These are phyloP conservation scores for Fragilariopsis cylindrus DNA, from an alignment of 108 stramenopile species.

Conservation along the genomic window DNA sequence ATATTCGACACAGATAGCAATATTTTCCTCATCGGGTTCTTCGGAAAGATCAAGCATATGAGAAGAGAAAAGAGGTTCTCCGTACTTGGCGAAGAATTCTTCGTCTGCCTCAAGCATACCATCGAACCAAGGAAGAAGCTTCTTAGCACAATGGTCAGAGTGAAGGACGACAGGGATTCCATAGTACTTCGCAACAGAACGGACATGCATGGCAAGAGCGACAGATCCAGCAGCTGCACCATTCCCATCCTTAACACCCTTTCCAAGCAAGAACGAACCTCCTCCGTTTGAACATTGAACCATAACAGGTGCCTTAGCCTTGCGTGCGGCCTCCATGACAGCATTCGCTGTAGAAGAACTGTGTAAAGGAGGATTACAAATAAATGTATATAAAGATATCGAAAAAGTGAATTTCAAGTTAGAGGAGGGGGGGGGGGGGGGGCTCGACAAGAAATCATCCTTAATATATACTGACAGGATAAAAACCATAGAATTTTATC, in stretches of 20 bases:
- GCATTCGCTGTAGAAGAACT: constrained; percentile 93
- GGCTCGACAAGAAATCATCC: no score
- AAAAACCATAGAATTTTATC: no score
- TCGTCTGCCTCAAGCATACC: constrained; percentile 95
- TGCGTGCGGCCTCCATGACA: constrained; percentile 87
- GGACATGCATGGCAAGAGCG: constrained; percentile 94
- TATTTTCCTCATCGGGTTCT: constrained; percentile 93
- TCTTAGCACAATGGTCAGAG: constrained; percentile 97
- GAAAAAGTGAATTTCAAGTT: no score
- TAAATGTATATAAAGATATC: no score
- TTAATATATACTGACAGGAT: no score
- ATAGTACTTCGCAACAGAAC: constrained; percentile 94
- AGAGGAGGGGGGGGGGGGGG: no score
- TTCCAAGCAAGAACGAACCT: constrained; percentile 87
- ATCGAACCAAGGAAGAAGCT: constrained; percentile 94
- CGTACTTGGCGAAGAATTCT: constrained; percentile 87
- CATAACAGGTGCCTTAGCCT: constrained; percentile 88
- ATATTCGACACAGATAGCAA: constrained; percentile 92
- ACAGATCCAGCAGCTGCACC: constrained; percentile 88
- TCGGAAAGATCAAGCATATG: constrained; percentile 95
- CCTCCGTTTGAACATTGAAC: constrained; percentile 94
- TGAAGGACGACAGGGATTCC: constrained; percentile 96
- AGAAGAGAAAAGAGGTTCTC: constrained; percentile 90
- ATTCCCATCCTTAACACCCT: constrained; percentile 85
- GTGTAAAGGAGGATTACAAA: constrained; percentile 1